A percentile compares a stretch with the other conserved stretches of the same genome.
These are phyloP conservation scores for Tremella fuciformis DNA, from an alignment of 768 basidiomycete genomes.

Conservation along the genomic window DNA sequence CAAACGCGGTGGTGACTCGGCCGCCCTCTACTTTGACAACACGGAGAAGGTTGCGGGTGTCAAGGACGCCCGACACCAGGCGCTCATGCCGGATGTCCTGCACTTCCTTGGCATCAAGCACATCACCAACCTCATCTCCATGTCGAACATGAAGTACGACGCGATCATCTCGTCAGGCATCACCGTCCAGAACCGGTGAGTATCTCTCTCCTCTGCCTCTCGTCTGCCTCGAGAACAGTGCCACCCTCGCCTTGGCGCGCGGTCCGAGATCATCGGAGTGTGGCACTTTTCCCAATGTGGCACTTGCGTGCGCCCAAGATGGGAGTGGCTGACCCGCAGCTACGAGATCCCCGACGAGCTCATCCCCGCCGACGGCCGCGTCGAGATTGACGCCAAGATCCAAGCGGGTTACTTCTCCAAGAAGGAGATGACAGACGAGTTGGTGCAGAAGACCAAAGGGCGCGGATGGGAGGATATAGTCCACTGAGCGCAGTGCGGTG, in stretches of 20 bases:
- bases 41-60: slow-evolving; percentile 93
- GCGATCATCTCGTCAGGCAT: slow-evolving; percentile 89
- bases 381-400: slow-evolving; percentile 89
- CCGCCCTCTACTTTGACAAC: slow-evolving; percentile 88
- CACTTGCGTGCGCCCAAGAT: too few species aligned
- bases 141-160: slow-evolving; percentile 74
- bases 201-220: background rate
- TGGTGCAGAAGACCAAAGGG: slow-evolving; percentile 37
- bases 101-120: slow-evolving; percentile 92
- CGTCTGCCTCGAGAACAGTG: background rate
- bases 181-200: slow-evolving; percentile 60
- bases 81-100: slow-evolving; percentile 88
- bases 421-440: slow-evolving; percentile 60
- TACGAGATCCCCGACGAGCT: slow-evolving; percentile 90
- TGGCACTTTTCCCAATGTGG: too few species aligned
- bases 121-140: slow-evolving; percentile 75
- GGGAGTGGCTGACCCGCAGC: slow-evolving; percentile 45
- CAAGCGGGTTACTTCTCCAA: slow-evolving; percentile 90
- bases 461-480: slow-evolving; percentile 38
- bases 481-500: too few species aligned
- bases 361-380: slow-evolving; percentile 72
- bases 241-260: slow-evolving; percentile 1
- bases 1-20: slow-evolving; percentile 88
- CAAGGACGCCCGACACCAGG: slow-evolving; percentile 43
- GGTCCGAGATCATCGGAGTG: too few species aligned